phyloP scores from a whole-genome alignment of 257 asterid species.

The Eustoma russellianum region DNA sequence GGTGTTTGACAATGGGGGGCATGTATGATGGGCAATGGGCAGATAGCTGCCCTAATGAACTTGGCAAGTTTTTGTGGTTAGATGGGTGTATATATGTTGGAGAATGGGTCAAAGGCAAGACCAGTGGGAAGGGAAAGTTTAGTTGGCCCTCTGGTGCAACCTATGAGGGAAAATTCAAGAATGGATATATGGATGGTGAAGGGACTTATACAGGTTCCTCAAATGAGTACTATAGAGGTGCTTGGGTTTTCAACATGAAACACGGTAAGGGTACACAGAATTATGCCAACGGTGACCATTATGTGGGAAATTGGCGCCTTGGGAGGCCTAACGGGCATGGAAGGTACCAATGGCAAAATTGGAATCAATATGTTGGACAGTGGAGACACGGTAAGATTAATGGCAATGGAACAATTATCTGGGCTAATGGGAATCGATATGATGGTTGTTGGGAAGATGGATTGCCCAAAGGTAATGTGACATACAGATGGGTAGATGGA shows the following conservation, averaged over 20 bases:
- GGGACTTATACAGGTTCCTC: conserved; percentile 65
- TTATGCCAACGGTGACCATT: conserved; percentile 63
- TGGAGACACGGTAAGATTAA: conserved; percentile 74
- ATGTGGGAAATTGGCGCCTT: conserved; percentile 61
- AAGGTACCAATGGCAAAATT: conserved; percentile 64
- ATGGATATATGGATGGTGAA: conserved; percentile 75
- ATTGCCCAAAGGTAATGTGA: conserved; percentile 72
- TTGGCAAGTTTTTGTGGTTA: conserved; percentile 69
- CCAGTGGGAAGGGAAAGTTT: conserved; percentile 64
- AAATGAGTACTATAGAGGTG: conserved; percentile 52
- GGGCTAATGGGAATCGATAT: conserved; percentile 62
- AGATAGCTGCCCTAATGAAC: conserved; percentile 50
- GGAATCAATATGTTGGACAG: conserved; percentile 66
- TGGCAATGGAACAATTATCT: conserved; percentile 66
- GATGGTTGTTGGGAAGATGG: conserved; percentile 85
- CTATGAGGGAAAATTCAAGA: conserved; percentile 80
- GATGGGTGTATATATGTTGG: conserved; percentile 94
- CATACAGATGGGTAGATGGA: conserved; percentile 65
- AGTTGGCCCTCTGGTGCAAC: conserved; percentile 95
- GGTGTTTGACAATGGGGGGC: conserved; percentile 50
- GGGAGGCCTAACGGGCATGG: conserved; percentile 72
- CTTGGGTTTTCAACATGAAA: conserved; percentile 57
- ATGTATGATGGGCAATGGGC: conserved; percentile 76
- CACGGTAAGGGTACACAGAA: conserved; percentile 62
- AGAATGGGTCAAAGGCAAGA: conserved; percentile 64